Evolutionary conservation across 2,329 filamentous ascomycete species (phyloP).

Genomic region (Paecilomyces niveus): DNA sequence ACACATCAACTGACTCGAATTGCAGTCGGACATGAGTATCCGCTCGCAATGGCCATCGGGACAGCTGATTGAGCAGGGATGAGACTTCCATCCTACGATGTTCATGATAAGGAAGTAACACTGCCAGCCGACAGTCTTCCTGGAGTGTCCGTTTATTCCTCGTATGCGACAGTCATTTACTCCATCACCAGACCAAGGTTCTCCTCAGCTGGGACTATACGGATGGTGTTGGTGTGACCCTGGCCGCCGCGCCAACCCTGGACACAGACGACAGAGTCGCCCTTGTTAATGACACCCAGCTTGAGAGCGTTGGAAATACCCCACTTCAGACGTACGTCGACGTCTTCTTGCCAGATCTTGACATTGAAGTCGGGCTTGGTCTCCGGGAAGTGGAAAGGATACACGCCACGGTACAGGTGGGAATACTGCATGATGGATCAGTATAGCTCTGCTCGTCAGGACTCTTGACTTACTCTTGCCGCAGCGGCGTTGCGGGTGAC

Average conservation of each 20-base stretch:
- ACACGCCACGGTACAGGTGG: constrained; percentile 95
- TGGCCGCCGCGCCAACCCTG: constrained; percentile 62
- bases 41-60: background rate
- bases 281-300: constrained; percentile 72
- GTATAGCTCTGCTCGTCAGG: background rate
- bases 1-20: background rate
- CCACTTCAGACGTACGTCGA: constrained; percentile 96
- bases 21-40: background rate
- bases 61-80: background rate
- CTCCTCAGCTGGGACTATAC: constrained; percentile 43
- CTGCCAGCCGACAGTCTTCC: background rate
- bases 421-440: constrained; percentile 52
- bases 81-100: background rate
- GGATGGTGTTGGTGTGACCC: constrained; percentile 61
- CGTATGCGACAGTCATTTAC: constrained; percentile 15
- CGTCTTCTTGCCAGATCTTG: constrained; percentile 97
- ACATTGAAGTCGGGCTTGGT: constrained; percentile 88
- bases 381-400: constrained; percentile 92
- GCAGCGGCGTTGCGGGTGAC: constrained; percentile 81
- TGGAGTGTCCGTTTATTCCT: background rate
- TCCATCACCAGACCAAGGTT: constrained; percentile 31
- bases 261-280: constrained; percentile 62
- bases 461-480: constrained; percentile 52
- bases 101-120: background rate
- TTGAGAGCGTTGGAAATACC: constrained; percentile 80